Evolutionary conservation across 2,329 filamentous ascomycete genomes (phyloP).

Genomic region (Xylariaceae sp.): DNA sequence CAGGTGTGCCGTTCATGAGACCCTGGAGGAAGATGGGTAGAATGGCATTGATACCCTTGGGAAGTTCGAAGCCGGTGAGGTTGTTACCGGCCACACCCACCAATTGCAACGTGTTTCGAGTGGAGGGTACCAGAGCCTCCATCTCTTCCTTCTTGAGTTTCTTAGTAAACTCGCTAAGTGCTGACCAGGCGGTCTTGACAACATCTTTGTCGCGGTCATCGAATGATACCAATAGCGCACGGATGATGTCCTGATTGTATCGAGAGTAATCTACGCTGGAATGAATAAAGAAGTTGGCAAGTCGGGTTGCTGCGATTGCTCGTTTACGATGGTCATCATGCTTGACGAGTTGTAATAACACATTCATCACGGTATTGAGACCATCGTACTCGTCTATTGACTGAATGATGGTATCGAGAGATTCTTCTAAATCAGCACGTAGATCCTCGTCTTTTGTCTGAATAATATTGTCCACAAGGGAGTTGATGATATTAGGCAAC

Average conservation of each 20-base stretch:
- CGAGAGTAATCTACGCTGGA: constrained; percentile 85
- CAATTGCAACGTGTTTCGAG: constrained; percentile 78
- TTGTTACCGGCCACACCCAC: constrained; percentile 83
- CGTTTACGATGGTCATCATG: constrained; percentile 87
- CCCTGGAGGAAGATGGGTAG: constrained; percentile 96
- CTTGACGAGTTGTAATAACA: constrained; percentile 81
- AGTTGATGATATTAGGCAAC: constrained; percentile 84
- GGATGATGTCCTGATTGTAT: constrained; percentile 94
- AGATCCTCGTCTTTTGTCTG: constrained; percentile 70
- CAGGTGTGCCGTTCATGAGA: constrained; percentile 90
- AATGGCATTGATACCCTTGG: constrained; percentile 95
- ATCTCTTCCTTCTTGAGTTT: constrained; percentile 94
- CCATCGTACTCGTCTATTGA: constrained; percentile 96
- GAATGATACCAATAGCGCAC: constrained; percentile 85
- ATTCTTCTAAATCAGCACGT: constrained; percentile 66
- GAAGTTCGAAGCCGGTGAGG: constrained; percentile 82
- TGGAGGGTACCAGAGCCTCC: constrained; percentile 85
- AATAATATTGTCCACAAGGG: constrained; percentile 90
- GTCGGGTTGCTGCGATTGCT: constrained; percentile 70
- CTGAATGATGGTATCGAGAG: constrained; percentile 84
- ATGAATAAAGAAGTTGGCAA: constrained; percentile 80
- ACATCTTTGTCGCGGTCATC: constrained; percentile 80
- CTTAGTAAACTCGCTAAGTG: constrained; percentile 82
- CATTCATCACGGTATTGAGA: constrained; percentile 91
- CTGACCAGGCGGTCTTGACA: constrained; percentile 85